Evolutionary conservation across 2,329 filamentous ascomycete genomes (phyloP).

Genomic region (Onygenales sp.): DNA sequence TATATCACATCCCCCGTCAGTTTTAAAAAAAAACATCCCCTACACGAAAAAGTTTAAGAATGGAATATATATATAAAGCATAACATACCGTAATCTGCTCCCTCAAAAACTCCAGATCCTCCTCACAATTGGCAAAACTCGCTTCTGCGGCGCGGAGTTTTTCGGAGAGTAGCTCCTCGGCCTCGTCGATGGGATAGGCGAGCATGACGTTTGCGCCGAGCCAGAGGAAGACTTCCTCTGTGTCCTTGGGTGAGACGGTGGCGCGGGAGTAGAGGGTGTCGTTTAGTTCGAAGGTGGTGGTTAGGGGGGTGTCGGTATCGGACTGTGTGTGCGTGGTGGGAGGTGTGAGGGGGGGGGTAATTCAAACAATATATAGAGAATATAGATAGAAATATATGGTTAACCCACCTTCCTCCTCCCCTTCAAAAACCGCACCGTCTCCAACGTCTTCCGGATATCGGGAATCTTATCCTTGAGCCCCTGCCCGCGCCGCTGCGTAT

Average conservation of each 20-base stretch:
- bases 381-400: neutral
- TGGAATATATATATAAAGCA: conserved; percentile 1
- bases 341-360: neutral
- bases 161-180: conserved; percentile 63
- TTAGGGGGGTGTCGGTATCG: conserved; percentile 50
- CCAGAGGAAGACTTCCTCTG: conserved; percentile 88
- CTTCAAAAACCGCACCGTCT: conserved; percentile 80
- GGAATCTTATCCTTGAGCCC: conserved; percentile 92
- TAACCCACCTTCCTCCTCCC: conserved; percentile 57
- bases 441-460: conserved; percentile 91
- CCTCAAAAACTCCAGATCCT: conserved; percentile 88
- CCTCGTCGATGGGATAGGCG: conserved; percentile 83
- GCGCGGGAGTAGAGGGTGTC: conserved; percentile 92
- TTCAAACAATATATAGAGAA: neutral
- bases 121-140: conserved; percentile 80
- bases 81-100: conserved; percentile 84
- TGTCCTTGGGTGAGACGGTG: conserved; percentile 60
- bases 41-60: neutral
- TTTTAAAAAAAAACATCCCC: neutral
- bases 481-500: conserved; percentile 70
- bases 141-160: conserved; percentile 72
- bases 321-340: conserved; percentile 9
- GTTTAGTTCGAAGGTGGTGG: conserved; percentile 93
- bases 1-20: conserved; percentile 27
- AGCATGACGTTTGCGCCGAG: conserved; percentile 98